Evolutionary conservation across 139 green algal genomes (phyloP).

Genomic region (Axilococcus clingmanii): DNA sequence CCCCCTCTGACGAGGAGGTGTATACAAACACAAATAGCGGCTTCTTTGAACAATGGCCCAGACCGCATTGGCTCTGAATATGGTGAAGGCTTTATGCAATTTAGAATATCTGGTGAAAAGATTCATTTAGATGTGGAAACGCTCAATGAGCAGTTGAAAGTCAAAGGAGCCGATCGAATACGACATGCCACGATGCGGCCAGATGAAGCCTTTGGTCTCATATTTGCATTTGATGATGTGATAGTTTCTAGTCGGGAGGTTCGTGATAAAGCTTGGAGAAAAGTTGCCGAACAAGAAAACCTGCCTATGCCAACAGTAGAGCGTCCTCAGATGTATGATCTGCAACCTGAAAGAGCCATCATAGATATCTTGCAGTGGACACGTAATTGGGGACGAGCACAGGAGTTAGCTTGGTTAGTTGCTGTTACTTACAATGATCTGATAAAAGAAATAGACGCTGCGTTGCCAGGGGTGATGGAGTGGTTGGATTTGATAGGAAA

Average conservation of each 20-base stretch:
- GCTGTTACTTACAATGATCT: slow-evolving; percentile 26
- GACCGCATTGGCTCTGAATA: slow-evolving; percentile 1
- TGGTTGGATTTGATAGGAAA: slow-evolving; percentile 56
- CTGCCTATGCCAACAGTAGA: slow-evolving; percentile 20
- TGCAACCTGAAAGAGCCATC: slow-evolving; percentile 43
- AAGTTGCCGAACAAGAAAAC: slow-evolving; percentile 38
- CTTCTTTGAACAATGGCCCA: neutral
- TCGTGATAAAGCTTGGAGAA: slow-evolving; percentile 43
- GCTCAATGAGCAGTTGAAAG: slow-evolving; percentile 65
- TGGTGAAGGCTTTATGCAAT: slow-evolving; percentile 41
- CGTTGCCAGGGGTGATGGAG: slow-evolving; percentile 35
- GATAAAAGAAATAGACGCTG: slow-evolving; percentile 16
- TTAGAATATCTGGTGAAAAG: slow-evolving; percentile 16
- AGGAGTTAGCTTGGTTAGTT: slow-evolving; percentile 44
- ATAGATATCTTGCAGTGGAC: slow-evolving; percentile 65
- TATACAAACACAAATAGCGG: no score
- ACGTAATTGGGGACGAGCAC: slow-evolving; percentile 29
- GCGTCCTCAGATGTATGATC: slow-evolving; percentile 28
- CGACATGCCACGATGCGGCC: slow-evolving; percentile 42
- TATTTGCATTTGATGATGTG: slow-evolving; percentile 59
- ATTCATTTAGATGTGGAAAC: slow-evolving; percentile 57
- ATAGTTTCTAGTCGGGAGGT: slow-evolving; percentile 34
- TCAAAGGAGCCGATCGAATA: slow-evolving; percentile 39
- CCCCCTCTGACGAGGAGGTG: no score
- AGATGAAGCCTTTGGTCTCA: slow-evolving; percentile 68